Base-by-base conservation (phyloP, 2,329 filamentous ascomycete genomes). In the Bertia moriformis region DNA sequence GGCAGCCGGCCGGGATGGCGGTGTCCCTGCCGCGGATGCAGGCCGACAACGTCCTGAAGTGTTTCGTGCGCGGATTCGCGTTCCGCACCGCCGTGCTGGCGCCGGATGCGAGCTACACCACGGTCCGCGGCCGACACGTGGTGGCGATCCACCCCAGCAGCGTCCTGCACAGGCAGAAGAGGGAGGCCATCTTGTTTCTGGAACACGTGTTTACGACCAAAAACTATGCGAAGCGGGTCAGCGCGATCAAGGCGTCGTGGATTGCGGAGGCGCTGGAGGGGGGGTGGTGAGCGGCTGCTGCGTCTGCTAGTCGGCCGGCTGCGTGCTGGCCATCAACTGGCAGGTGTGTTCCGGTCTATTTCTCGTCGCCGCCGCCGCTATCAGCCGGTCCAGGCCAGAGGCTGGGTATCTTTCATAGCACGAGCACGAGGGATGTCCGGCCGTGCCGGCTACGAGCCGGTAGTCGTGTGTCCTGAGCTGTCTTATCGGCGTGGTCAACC, bases 151-250 rank as follows among this genome's bases (percentile, higher is more conserved):
- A 81, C 46, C 76, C 76, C 0, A 66, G 71, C 0, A 80, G 75
- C 45, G 70, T 75, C 0, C 47, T 80, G 37, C 71, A 77, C 44
- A 73, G 75, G 0, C 64, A 69, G 48, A 78, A 78, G 55, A 67
- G 65, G 49, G 74, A 78, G 54, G 74, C 73, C 3, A 77, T 81
- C 50, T 75, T 81, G 73, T 81, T 78, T 44, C 51, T 80, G 7
- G 75, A 81, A 45, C 71, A 80, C 45, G 73, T 80, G 0, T 80
- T 71, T 47, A 81, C 76, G 1, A 67, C 67, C 40, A 78, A 76
- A 56, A 79, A 72, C 48, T 80, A 79, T 43, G 75, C 70, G 0
- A 78, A 78, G 52, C 78, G 74, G 52, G 74, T 79, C 43, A 78
- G 71, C 53, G 66, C 65, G 1, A 66, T 79, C 14, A 69, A 75